Evolutionary conservation across 2,329 filamentous ascomycete genomes (phyloP), one percentile per base, ranked within the genome.

Genomic region (Gliomastix tumulicola): DNA sequence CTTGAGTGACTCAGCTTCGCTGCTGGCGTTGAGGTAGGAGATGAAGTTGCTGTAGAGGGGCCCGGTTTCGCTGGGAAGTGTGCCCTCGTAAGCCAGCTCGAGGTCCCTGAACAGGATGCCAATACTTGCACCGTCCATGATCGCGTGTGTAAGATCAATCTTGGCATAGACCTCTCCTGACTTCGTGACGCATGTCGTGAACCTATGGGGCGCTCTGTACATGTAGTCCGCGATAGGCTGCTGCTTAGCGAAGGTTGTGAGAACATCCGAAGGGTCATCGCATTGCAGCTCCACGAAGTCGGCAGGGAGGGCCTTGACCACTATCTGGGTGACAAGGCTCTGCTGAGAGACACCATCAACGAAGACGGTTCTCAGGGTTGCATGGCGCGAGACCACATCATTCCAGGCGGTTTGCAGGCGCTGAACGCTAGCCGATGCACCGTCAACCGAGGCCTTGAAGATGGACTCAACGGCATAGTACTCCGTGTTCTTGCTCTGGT

Each of bases 361-460:
- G 21, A 53, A 51, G 3, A 41, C 30, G 1, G 50, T 53, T 6
- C 50, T 44, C 5, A 53, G 49, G 2, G 38, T 46, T 1, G 50
- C 44, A 21, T 53, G 50, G 0, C 41, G 47, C 8, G 36, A 16
- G 0, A 53, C 38, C 0, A 53, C 47, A 3, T 18, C 27, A 10
- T 39, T 35, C 50, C 50, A 53, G 0, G 50, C 45, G 5, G 42
- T 27, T 6, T 15, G 20, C 1, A 53, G 34, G 1, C 39, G 41
- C 11, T 36, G 12, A 1, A n/a, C n/a, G n/a, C n/a, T n/a, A n/a
- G n/a, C n/a, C n/a, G n/a, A n/a, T n/a, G 37, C 23, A 5, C 46
- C 36, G 1, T 49, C 33, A 1, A 1, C 1, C 4, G 20, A 28
- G 4, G 46, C 41, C 0, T 38, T 32, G 31, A 51, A 50, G 0